Evolutionary conservation across 1,139 yeast species (phyloP).

Genomic region (Saccharomyces uvarum): DNA sequence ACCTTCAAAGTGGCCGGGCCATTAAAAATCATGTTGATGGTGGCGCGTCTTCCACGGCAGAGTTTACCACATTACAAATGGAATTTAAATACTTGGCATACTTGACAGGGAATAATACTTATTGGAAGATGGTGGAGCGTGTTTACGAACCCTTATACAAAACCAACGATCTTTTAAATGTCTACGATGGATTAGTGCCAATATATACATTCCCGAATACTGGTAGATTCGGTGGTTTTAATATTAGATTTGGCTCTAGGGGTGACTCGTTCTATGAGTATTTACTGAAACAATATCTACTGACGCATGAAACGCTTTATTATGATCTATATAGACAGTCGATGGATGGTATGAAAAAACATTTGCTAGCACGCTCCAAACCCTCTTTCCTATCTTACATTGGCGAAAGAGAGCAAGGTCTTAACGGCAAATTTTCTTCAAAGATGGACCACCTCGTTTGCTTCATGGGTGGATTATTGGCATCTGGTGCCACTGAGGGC

Average conservation of each 20-base stretch:
- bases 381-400: conserved; percentile 63
- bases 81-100: conserved; percentile 79
- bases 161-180: conserved; percentile 19
- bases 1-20: conserved; percentile 57
- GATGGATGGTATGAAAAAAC: conserved; percentile 63
- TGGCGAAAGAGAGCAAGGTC: conserved; percentile 72
- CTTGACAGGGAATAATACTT: conserved; percentile 69
- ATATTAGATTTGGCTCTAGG: conserved; percentile 77
- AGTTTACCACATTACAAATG: conserved; percentile 78
- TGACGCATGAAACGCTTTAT: conserved; percentile 60
- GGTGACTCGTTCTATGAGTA: conserved; percentile 94
- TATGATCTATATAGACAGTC: conserved; percentile 70
- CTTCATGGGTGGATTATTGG: conserved; percentile 83
- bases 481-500: conserved; percentile 86
- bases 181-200: conserved; percentile 68
- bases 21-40: conserved; percentile 53
- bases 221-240: conserved; percentile 56
- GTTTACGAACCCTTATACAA: conserved; percentile 61
- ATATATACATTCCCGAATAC: conserved; percentile 69
- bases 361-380: conserved; percentile 51
- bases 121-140: conserved; percentile 73
- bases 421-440: conserved; percentile 50
- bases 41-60: conserved; percentile 82
- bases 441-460: conserved; percentile 95
- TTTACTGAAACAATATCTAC: conserved; percentile 75